phyloP scores from a whole-genome alignment of 2,329 filamentous ascomycete genomes.

The Fusarium sp. region DNA sequence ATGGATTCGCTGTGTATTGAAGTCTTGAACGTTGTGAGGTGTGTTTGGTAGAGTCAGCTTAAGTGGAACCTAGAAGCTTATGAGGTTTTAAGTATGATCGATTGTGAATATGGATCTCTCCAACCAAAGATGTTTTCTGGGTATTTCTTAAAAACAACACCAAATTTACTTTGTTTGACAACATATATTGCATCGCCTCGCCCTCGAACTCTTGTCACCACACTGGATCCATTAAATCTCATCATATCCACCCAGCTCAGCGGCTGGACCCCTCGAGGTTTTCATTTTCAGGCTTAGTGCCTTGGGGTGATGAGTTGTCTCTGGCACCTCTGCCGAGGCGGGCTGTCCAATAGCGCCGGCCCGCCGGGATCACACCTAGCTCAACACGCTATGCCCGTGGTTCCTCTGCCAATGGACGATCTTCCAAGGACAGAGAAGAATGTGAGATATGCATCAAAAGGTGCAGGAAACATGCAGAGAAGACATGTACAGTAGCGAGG shows the following conservation, averaged over 20 bases:
- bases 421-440: constrained; percentile 28
- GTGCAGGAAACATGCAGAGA: constrained; percentile 25
- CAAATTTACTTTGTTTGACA: background rate
- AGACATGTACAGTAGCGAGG: constrained; percentile 23
- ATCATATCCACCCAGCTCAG: background rate
- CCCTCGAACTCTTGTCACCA: constrained; percentile 4
- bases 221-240: background rate
- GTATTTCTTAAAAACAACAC: background rate
- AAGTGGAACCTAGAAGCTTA: constrained; percentile 13
- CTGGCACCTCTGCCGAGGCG: constrained; percentile 54
- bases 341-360: constrained; percentile 52
- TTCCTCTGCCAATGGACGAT: constrained; percentile 41
- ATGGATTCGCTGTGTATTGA: background rate
- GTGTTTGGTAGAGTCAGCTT: background rate
- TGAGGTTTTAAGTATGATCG: background rate
- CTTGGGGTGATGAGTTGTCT: constrained; percentile 55
- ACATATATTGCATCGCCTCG: background rate
- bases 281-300: constrained; percentile 30
- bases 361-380: constrained; percentile 47
- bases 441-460: constrained; percentile 23
- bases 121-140: background rate
- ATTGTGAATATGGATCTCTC: background rate
- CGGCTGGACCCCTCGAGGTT: constrained; percentile 31
- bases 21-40: background rate
- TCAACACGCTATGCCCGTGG: constrained; percentile 28